phyloP scores from a whole-genome alignment of 192 early-diverging fungal genomes.

The Thamnidium elegans region DNA sequence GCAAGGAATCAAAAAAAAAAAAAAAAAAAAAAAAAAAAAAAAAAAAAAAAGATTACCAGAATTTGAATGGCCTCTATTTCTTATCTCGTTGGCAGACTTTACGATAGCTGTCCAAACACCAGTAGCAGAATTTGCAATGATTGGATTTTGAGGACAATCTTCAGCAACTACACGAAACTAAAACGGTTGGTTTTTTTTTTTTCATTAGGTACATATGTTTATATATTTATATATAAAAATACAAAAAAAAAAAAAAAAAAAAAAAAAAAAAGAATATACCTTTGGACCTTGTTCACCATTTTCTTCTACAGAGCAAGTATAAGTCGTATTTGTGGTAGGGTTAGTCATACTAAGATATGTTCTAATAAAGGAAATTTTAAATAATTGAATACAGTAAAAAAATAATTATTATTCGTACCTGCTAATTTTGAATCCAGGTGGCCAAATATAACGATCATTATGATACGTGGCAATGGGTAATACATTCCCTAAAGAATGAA shows the following conservation, averaged over 20 bases:
- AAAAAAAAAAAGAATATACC: slow-evolving; percentile 23
- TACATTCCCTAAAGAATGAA: slow-evolving; percentile 67
- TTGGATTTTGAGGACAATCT: slow-evolving; percentile 68
- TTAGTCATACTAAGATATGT: slow-evolving; percentile 58
- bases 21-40: no score
- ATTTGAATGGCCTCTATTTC: slow-evolving; percentile 77
- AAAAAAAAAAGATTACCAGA: no score
- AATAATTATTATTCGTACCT: slow-evolving; percentile 24
- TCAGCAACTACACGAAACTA: slow-evolving; percentile 80
- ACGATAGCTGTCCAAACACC: slow-evolving; percentile 90
- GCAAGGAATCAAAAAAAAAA: no score
- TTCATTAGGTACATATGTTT: neutral
- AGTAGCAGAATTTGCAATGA: slow-evolving; percentile 79
- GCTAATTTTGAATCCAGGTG: slow-evolving; percentile 79
- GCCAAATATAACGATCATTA: slow-evolving; percentile 93
- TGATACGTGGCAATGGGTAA: slow-evolving; percentile 77
- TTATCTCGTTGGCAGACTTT: slow-evolving; percentile 76
- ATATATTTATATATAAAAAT: neutral
- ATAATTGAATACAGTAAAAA: neutral
- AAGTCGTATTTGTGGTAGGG: slow-evolving; percentile 47
- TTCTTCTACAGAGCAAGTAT: slow-evolving; percentile 76
- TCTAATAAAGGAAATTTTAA: slow-evolving; percentile 22
- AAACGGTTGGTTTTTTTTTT: neutral
- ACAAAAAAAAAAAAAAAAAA: no score
- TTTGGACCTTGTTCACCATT: slow-evolving; percentile 68